Base-by-base conservation (phyloP, 2,329 filamentous ascomycete genomes). In the Colletotrichum sp. region DNA sequence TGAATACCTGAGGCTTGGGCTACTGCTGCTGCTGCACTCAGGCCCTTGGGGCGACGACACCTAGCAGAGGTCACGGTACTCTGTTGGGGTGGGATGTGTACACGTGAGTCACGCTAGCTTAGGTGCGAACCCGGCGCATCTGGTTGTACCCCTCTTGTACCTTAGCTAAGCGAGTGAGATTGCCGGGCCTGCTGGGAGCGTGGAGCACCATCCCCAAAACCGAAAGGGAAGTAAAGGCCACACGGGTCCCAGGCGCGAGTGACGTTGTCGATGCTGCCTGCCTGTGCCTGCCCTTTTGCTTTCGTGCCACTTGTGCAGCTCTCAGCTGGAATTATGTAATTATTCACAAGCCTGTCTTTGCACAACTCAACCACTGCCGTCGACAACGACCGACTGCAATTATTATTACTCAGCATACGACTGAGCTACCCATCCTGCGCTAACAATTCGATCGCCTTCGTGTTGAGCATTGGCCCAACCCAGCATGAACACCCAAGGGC, bases 241-340 rank as follows among this genome's bases (percentile, higher is more conserved):
- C 64, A 57, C 72, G 52, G 63, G 72, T 63, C 58, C 65, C 24
- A 77, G 69, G 72, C 64, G 61, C 66, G 69, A 82, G 82, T 83
- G 82, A 83, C 82, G 82, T 82, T 83, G 80, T 82, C 82, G 80
- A 83, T 82, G 82, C 80, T 83, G 82, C 81, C 81, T 82, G 80
- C 80, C 58, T 60, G 48, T 48, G 32, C 58, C 21, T 55, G 55
- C 30, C 30, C 58, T 24, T 63, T 63, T 36, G 30, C 58, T 63
- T 60, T 60, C 24, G 67, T 71, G 67, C 58, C 24, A 24, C n/a
- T 72, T 67, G 26, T 72, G 73, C 63, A 75, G 32, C 32, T 12
- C 28, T 18, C n/a, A 36, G n/a, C 34, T 21, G 26, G 30, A 43
- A 67, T 75, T 75, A 73, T 75, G 73, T 48, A 75, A 48, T 48